These are phyloP conservation scores for Hysterangium stoloniferum DNA, from an alignment of 768 basidiomycete species.

Conservation along the genomic window DNA sequence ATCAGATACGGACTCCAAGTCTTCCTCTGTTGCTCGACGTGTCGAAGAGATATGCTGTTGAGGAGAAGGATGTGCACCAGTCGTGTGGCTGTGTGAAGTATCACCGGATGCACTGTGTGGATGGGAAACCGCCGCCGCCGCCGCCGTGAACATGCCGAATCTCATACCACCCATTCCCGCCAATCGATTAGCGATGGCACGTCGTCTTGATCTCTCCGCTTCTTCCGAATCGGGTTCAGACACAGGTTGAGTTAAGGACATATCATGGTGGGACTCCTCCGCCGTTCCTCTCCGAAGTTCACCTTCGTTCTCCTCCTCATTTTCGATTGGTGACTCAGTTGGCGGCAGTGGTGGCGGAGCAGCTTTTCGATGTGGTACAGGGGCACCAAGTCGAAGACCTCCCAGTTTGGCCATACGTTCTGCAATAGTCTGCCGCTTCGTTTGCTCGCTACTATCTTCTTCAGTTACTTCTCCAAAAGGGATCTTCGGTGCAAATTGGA, in stretches of 20 bases:
- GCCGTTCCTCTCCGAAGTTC: constrained; percentile 49
- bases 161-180: constrained; percentile 51
- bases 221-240: constrained; percentile 18
- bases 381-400: constrained; percentile 71
- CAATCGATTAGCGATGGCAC: constrained; percentile 46
- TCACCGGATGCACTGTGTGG: constrained; percentile 24
- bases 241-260: constrained; percentile 14
- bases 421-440: constrained; percentile 65
- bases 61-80: constrained; percentile 14
- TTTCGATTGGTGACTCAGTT: constrained; percentile 24
- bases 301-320: constrained; percentile 34
- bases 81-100: constrained; percentile 17
- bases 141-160: constrained; percentile 43
- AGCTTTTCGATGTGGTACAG: constrained; percentile 37
- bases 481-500: constrained; percentile 12
- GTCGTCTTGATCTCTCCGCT: constrained; percentile 30
- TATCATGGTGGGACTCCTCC: background rate
- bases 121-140: constrained; percentile 17
- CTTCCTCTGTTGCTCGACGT: constrained; percentile 22
- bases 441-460: constrained; percentile 37
- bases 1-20: constrained; percentile 47
- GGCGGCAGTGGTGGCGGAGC: constrained; percentile 14
- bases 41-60: constrained; percentile 15
- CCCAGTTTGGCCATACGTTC: constrained; percentile 94
- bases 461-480: constrained; percentile 21